Conservation (phyloP, 2,329 filamentous ascomycete genomes). For the Diaporthe vexans region DNA sequence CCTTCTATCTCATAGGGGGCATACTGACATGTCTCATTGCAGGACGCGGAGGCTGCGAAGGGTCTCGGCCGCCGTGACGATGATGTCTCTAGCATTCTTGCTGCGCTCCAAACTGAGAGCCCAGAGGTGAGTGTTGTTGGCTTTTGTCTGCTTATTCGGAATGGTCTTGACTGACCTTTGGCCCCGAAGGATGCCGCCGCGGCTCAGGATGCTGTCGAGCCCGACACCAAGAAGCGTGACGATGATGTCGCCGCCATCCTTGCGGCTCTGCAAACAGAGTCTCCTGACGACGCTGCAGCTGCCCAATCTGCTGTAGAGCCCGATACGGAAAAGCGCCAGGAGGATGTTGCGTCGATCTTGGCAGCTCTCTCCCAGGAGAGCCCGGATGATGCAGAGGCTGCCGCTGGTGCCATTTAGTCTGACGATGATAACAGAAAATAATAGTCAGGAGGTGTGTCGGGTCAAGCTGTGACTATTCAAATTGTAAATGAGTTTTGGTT, state of each 20-base stretch:
- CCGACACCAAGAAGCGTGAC: constrained; percentile 9
- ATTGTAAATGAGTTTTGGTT: not conserved
- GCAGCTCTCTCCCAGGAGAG: constrained; percentile 25
- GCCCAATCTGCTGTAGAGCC: constrained; percentile 3
- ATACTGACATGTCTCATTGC: not conserved
- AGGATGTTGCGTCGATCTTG: constrained; percentile 18
- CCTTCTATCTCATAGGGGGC: not conserved
- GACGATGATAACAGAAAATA: not conserved
- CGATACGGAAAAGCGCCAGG: constrained; percentile 18
- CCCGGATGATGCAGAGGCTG: constrained; percentile 19
- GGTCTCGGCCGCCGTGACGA: constrained; percentile 36
- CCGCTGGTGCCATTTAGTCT: not conserved
- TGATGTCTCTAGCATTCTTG: constrained; percentile 22
- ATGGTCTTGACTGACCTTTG: not conserved
- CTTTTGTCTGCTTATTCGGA: not conserved
- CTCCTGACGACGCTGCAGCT: constrained; percentile 18
- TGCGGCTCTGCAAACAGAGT: constrained; percentile 21
- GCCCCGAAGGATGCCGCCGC: constrained; percentile 14
- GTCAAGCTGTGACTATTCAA: constrained; percentile 22
- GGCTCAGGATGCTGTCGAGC: constrained; percentile 6
- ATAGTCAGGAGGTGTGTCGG: not conserved
- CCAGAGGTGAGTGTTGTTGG: constrained; percentile 6
- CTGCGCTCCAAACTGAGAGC: constrained; percentile 16
- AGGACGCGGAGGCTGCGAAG: constrained; percentile 25
- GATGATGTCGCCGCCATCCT: constrained; percentile 29